Evolutionary conservation across 2,329 filamentous ascomycete species (phyloP).

Genomic region (Fusarium aywerte): DNA sequence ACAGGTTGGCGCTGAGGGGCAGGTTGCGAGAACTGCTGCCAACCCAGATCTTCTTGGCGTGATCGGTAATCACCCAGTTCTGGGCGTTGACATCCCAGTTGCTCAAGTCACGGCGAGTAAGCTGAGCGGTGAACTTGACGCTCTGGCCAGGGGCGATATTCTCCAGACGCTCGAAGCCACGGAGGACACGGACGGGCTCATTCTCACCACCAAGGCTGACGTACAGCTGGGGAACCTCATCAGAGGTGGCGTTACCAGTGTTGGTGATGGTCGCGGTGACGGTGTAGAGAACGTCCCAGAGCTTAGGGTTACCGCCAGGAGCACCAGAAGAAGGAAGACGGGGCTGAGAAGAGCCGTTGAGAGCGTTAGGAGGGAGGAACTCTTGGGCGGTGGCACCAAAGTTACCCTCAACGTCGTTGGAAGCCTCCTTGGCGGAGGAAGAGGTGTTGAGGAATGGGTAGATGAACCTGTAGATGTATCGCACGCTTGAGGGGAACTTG

Average conservation of each 20-base stretch:
- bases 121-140: constrained; percentile 71
- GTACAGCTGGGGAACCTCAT: constrained; percentile 82
- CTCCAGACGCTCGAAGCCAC: constrained; percentile 81
- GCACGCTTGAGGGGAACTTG: constrained; percentile 71
- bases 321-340: constrained; percentile 62
- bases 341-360: constrained; percentile 67
- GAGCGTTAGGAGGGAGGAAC: constrained; percentile 69
- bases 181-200: constrained; percentile 74
- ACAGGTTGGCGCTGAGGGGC: constrained; percentile 52
- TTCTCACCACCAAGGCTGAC: constrained; percentile 81
- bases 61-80: constrained; percentile 78
- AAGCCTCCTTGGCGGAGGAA: constrained; percentile 64
- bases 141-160: constrained; percentile 75
- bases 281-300: constrained; percentile 77
- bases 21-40: constrained; percentile 67
- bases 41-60: constrained; percentile 65
- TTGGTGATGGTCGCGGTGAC: constrained; percentile 77
- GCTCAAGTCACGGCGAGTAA: constrained; percentile 84
- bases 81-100: constrained; percentile 86
- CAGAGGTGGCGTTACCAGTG: constrained; percentile 71
- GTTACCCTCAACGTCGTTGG: constrained; percentile 59
- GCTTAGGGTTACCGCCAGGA: constrained; percentile 70
- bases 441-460: constrained; percentile 79
- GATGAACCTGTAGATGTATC: constrained; percentile 65
- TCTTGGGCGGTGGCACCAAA: constrained; percentile 68